A percentile compares a stretch with the other conserved stretches of the same genome.
Evolutionary conservation across 805 yeast genomes (phyloP).

Genomic region (Ogataea saltuana): DNA sequence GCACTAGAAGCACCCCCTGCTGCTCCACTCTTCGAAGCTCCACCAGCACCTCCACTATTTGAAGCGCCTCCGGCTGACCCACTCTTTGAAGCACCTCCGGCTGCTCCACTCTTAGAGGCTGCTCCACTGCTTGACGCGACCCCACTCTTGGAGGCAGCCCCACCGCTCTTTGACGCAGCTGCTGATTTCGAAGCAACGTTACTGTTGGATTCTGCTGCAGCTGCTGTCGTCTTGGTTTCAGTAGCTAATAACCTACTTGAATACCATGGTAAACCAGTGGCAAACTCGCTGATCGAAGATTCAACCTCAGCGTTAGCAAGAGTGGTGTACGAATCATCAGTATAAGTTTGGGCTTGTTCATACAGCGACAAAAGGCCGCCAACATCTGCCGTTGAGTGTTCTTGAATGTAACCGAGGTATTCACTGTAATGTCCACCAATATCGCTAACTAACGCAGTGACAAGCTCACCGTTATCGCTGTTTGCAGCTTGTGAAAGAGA

Average conservation of each 20-base stretch:
- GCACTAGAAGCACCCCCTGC: conserved; percentile 6
- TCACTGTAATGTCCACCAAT: conserved; percentile 34
- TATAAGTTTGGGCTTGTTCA: conserved; percentile 38
- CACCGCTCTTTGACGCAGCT: conserved; percentile 16
- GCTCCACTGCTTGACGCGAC: conserved; percentile 10
- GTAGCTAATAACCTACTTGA: conserved; percentile 31
- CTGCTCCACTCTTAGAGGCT: conserved; percentile 9
- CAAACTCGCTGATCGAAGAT: conserved; percentile 28
- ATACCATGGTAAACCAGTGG: conserved; percentile 39
- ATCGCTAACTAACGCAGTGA: conserved; percentile 42
- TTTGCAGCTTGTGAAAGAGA: conserved; percentile 20
- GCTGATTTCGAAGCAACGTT: conserved; percentile 13
- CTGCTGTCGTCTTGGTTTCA: too few relatives aligned
- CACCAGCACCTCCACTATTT: conserved; percentile 8
- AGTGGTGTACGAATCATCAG: conserved; percentile 47
- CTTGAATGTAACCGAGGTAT: conserved; percentile 36
- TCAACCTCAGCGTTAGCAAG: conserved; percentile 29
- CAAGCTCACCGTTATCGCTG: conserved; percentile 27
- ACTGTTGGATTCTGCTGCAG: conserved; percentile 1
- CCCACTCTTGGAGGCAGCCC: conserved; percentile 15
- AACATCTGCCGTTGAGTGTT: conserved; percentile 32
- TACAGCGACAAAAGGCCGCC: conserved; percentile 37
- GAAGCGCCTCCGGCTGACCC: conserved; percentile 12
- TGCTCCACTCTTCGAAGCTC: conserved; percentile 13
- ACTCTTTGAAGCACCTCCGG: conserved; percentile 17